Conservation (phyloP, 306 rosid genomes). For the Corylus heterophylla region DNA sequence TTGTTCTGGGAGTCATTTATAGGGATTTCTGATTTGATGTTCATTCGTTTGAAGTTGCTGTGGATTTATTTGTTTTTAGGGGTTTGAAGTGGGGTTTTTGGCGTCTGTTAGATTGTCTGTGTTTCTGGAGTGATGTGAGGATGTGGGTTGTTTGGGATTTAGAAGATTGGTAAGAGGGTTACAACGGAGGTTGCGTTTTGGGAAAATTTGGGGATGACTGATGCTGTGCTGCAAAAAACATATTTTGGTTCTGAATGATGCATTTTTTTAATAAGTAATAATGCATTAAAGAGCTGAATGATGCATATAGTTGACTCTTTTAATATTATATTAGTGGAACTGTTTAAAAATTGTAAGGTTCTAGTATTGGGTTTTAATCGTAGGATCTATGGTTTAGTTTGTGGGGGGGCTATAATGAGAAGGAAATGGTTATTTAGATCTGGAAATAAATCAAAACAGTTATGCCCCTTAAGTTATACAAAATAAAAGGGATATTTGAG, state of each 20-base stretch:
- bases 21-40: neutral
- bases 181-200: neutral
- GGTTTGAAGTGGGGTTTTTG: neutral
- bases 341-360: neutral
- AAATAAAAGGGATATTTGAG: neutral
- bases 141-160: neutral
- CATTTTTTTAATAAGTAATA: neutral
- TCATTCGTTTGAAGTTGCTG: neutral
- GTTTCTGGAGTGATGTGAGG: neutral
- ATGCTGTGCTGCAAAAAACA: neutral
- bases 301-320: neutral
- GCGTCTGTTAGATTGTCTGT: conserved; percentile 1
- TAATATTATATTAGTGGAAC: neutral
- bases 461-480: neutral
- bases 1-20: neutral
- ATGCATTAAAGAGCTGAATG: neutral
- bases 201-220: neutral
- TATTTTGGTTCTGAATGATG: neutral
- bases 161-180: neutral
- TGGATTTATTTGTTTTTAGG: neutral
- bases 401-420: neutral
- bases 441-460: neutral
- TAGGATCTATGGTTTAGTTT: conserved; percentile 1
- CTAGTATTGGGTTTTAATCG: neutral
- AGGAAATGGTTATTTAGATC: neutral